Conservation (phyloP, 2,329 filamentous ascomycete genomes). For the Beauveria australis region DNA sequence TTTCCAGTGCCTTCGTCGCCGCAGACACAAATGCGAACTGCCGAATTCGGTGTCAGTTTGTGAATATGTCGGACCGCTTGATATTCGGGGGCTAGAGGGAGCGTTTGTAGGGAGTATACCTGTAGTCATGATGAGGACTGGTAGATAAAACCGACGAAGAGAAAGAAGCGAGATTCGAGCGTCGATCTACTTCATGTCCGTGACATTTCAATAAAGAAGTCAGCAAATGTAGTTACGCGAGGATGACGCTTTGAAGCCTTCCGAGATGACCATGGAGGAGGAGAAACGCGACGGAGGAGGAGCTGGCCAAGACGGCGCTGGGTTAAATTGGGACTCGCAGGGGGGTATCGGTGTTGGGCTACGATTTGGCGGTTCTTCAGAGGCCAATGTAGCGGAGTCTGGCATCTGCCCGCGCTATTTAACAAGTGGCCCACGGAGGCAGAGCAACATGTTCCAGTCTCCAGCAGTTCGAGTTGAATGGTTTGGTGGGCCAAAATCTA, state of each 20-base stretch:
- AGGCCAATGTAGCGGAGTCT: no score
- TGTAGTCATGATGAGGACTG: constrained; percentile 19
- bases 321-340: no score
- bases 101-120: constrained; percentile 13
- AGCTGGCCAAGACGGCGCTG: constrained; percentile 3
- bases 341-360: no score
- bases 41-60: neutral
- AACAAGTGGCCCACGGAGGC: no score
- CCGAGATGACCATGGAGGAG: constrained; percentile 6
- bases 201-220: neutral
- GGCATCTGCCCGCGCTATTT: no score
- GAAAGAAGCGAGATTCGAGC: neutral
- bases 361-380: no score
- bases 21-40: constrained; percentile 88
- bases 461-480: no score
- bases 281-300: constrained; percentile 1
- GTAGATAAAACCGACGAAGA: neutral
- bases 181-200: constrained; percentile 1
- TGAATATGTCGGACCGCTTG: neutral
- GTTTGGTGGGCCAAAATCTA: no score
- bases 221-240: neutral
- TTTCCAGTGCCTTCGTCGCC: constrained; percentile 95
- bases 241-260: neutral
- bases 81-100: neutral
- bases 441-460: no score